Evolutionary conservation across 805 yeast genomes (phyloP).

Genomic region (Candida gorgasii): DNA sequence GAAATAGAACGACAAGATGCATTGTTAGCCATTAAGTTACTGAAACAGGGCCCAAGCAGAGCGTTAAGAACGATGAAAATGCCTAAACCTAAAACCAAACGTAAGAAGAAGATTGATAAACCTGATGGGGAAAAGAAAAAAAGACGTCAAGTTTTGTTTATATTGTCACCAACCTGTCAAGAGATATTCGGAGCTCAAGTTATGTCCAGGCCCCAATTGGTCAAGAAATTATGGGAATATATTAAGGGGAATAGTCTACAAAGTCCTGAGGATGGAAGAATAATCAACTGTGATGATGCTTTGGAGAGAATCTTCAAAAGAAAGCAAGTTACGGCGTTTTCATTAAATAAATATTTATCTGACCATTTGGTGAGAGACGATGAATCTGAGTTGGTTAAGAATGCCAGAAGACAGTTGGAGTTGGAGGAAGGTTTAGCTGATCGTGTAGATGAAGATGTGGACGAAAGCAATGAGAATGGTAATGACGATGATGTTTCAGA

Average conservation of each 20-base stretch:
- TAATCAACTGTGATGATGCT: conserved; percentile 62
- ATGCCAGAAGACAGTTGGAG: background rate
- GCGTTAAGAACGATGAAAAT: background rate
- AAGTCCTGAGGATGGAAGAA: conserved; percentile 64
- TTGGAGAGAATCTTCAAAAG: conserved; percentile 60
- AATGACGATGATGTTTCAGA: conserved; percentile 9
- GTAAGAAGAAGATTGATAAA: conserved; percentile 8
- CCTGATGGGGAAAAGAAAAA: conserved; percentile 26
- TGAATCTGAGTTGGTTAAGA: conserved; percentile 14
- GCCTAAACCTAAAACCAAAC: conserved; percentile 8
- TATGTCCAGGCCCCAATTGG: conserved; percentile 68
- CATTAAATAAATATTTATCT: conserved; percentile 55
- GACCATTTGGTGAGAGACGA: conserved; percentile 48
- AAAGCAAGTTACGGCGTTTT: conserved; percentile 52
- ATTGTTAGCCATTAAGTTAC: conserved; percentile 51
- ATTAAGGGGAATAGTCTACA: conserved; percentile 64
- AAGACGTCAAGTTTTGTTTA: conserved; percentile 44
- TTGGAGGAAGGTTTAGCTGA: conserved; percentile 7
- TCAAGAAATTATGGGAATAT: conserved; percentile 68
- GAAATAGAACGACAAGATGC: conserved; percentile 52
- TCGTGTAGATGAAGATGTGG: conserved; percentile 9
- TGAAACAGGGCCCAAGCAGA: conserved; percentile 22
- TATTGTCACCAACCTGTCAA: conserved; percentile 52
- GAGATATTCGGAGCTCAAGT: conserved; percentile 44
- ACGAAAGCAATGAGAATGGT: conserved; percentile 12